Evolutionary conservation across 139 green algal genomes (phyloP).

Genomic region (Chlamydomonas urium): DNA sequence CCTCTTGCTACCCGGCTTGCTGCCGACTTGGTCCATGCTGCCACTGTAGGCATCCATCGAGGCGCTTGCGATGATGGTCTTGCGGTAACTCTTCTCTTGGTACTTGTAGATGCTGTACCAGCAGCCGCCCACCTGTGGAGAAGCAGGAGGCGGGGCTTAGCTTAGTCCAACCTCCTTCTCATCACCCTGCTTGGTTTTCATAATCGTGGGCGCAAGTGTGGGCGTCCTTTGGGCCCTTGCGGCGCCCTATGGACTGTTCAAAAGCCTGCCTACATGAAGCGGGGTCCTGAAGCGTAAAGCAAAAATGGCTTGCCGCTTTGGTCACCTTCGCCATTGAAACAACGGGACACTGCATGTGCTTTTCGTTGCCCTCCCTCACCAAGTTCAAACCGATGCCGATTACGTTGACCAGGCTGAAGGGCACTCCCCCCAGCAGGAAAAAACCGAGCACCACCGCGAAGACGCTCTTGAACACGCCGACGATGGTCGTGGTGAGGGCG

Average conservation of each 20-base stretch:
- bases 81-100: background rate
- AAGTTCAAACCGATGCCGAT: constrained; percentile 56
- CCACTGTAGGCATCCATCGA: too few species aligned
- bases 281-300: too few species aligned
- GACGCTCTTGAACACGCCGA: constrained; percentile 65
- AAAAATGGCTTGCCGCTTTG: background rate
- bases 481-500: constrained; percentile 76
- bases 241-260: too few species aligned
- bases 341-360: too few species aligned
- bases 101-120: constrained; percentile 5
- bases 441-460: constrained; percentile 56
- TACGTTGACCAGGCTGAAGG: constrained; percentile 42
- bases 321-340: too few species aligned
- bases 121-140: background rate
- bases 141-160: background rate
- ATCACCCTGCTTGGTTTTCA: background rate
- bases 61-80: too few species aligned
- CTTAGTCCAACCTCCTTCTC: background rate
- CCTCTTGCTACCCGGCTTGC: too few species aligned
- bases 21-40: too few species aligned
- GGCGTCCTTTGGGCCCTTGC: too few species aligned
- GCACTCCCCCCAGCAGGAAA: constrained; percentile 57
- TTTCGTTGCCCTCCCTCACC: constrained; percentile 5
- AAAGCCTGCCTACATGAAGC: too few species aligned
- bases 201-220: background rate